These are phyloP conservation scores for Brassica nigra DNA, from an alignment of 345 rosid genomes.

Conservation along the genomic window DNA sequence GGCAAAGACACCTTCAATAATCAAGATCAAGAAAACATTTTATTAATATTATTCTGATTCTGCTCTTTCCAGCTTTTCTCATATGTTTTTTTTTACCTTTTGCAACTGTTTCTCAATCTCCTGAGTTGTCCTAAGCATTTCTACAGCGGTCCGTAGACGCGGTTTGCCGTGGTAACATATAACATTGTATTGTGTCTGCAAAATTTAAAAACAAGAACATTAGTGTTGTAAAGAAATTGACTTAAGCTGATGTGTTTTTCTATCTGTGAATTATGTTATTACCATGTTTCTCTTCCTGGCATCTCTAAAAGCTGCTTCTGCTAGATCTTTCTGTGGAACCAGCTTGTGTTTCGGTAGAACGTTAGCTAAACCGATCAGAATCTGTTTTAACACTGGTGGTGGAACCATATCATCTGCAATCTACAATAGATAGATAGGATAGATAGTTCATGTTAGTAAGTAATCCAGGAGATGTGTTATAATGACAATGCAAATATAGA, in stretches of 20 bases:
- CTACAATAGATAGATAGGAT: conserved; percentile 35
- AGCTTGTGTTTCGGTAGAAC: conserved; percentile 78
- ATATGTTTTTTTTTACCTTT: conserved; percentile 45
- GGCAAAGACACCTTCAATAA: conserved; percentile 75
- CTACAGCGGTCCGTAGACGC: conserved; percentile 68
- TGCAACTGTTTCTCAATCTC: conserved; percentile 68
- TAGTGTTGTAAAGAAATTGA: neutral
- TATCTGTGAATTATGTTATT: neutral
- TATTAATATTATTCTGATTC: neutral
- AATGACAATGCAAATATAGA: too few relatives aligned
- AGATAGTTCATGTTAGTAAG: neutral
- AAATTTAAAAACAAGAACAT: neutral
- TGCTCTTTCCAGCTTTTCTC: neutral
- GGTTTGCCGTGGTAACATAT: conserved; percentile 84
- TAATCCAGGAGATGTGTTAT: too few relatives aligned
- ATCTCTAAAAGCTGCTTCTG: conserved; percentile 77
- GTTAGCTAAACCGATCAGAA: conserved; percentile 72
- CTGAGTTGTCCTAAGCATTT: conserved; percentile 74
- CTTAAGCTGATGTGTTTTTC: neutral
- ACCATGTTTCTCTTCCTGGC: conserved; percentile 66
- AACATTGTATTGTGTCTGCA: conserved; percentile 74
- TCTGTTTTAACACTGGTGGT: conserved; percentile 52
- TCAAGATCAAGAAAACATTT: neutral
- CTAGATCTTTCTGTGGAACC: conserved; percentile 90
- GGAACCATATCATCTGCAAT: conserved; percentile 92